Base-by-base conservation (phyloP, 306 rosid species). In the Alnus rubra region DNA sequence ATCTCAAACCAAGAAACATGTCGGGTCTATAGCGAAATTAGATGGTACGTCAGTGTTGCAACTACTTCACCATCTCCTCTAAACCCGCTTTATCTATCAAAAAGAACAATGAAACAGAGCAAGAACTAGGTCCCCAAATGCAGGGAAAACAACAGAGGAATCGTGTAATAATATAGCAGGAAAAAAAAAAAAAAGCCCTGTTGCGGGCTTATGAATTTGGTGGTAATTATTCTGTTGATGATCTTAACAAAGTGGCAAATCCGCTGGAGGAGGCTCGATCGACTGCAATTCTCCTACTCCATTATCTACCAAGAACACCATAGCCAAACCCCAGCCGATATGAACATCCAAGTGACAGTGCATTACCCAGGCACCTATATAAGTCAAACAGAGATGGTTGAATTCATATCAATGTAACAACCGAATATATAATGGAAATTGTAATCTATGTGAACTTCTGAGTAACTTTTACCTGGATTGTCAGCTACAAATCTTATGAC, bases 341-440 rank as follows among this genome's bases (percentile, higher is more conserved):
- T 95, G 99, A 79, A 88, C 99, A 77, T 95, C 99, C 87, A 95
- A 89, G 87, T 95, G 99, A 87, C 98, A 95, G 53, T 93, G 99
- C 97, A 93, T 59, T 59, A 93, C 1, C 99, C 99, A 95, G 4
- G 88, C 98, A 83, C 99, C 98, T 95, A 55, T 82, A 53, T 79
- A 78, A 1, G 42, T 33, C 18, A 77, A 45, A 68, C 19, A 28
- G 53, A 59, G 78, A 77, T 33, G 50, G n/a, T 37, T 59, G 30
- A 64, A 50, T 67, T 70, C 4, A 33, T 30, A 23, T 7, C 8
- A 33, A 12, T 37, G 47, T 15, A 16, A 79, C 0, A 28, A 42
- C 5, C 3, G 23, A 16, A 3, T 47, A 13, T 37, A 73, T 73
- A 51, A 35, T 60, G 5, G 28, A 50, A 30, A 35, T 73, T 33